phyloP scores from a whole-genome alignment of 1,284 basidiomycete genomes.

The Fomitopsis pinicola region DNA sequence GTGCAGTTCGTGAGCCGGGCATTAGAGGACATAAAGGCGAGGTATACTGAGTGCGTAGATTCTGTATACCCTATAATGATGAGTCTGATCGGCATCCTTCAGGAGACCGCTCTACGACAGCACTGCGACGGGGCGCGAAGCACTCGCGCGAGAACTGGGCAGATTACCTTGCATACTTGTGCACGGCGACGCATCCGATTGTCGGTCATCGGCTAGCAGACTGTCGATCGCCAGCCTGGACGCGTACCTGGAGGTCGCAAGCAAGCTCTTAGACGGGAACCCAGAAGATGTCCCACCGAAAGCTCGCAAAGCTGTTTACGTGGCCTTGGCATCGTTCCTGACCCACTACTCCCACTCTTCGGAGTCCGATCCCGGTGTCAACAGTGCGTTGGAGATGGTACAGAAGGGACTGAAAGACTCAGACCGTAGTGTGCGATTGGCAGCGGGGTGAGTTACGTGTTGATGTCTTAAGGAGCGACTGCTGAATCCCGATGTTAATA shows the following conservation, averaged over 20 bases:
- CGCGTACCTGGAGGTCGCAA: conserved; percentile 35
- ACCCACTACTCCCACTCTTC: conserved; percentile 42
- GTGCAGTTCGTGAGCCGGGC: conserved; percentile 19
- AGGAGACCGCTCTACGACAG: conserved; percentile 32
- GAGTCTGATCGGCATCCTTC: not conserved
- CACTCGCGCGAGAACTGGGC: conserved; percentile 32
- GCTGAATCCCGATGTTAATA: conserved; percentile 16
- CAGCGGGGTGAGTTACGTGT: conserved; percentile 53
- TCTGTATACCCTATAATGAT: not conserved
- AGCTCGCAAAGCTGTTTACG: conserved; percentile 44
- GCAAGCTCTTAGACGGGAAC: conserved; percentile 43
- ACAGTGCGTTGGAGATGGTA: conserved; percentile 35
- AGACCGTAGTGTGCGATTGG: conserved; percentile 57
- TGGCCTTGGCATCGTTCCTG: conserved; percentile 40
- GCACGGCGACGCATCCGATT: conserved; percentile 32
- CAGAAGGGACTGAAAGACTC: conserved; percentile 45
- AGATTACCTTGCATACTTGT: conserved; percentile 41
- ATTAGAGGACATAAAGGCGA: conserved; percentile 22
- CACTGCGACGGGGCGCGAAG: conserved; percentile 25
- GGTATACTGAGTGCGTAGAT: conserved; percentile 38
- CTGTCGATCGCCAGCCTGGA: conserved; percentile 31
- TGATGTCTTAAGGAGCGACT: not conserved
- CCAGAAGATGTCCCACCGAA: conserved; percentile 38
- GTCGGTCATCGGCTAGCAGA: conserved; percentile 20
- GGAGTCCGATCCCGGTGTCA: conserved; percentile 32